Evolutionary conservation across 2,329 filamentous ascomycete species (phyloP), one percentile per base, ranked within the genome.

Genomic region (Diplodia seriata): DNA sequence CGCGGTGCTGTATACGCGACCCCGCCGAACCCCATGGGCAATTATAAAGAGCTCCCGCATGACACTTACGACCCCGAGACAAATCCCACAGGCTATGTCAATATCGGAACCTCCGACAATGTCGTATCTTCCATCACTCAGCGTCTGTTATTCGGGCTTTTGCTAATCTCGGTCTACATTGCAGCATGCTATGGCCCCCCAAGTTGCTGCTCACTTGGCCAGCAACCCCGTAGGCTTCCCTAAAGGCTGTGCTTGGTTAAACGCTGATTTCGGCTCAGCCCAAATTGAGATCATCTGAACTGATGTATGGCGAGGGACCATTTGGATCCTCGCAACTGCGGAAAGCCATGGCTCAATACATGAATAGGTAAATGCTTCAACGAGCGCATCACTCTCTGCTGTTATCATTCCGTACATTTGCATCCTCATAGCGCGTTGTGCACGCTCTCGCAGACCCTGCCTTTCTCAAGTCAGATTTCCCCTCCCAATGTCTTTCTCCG

Each of bases 231-330:
- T 72, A 51, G 8, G 18, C 31, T 74, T 8, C 26, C 26, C 26
- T 23, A 15, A 26, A 36, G 11, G 9, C n/a, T 31, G 14, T 26
- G 20, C 12, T 26, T 15, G 5, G 14, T 15, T 5, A 40, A 8
- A 43, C 6, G 18, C 33, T 57, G n/a, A 57, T n/a, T 4, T 40
- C 2, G 7, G 0, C 9, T 56, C 47, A 73, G 73, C 54, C 80
- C 53, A 69, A 70, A 23, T 76, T 81, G 31, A 72, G 74, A 20
- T 54, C 74, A 18, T 68, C 75, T 43, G 77, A 78, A 9, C 74
- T 82, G 63, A 77, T 77, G 62, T 85, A 85, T 71, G 76, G 76
- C 40, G 77, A 78, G 62, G 77, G 77, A 11, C 77, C 79, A 14
- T 76, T 72, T 69, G 79, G 80, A 7, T 78, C 76, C 31, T 71